Evolutionary conservation across 352 stramenopile genomes (phyloP).

Genomic region (Pythium sp.): DNA sequence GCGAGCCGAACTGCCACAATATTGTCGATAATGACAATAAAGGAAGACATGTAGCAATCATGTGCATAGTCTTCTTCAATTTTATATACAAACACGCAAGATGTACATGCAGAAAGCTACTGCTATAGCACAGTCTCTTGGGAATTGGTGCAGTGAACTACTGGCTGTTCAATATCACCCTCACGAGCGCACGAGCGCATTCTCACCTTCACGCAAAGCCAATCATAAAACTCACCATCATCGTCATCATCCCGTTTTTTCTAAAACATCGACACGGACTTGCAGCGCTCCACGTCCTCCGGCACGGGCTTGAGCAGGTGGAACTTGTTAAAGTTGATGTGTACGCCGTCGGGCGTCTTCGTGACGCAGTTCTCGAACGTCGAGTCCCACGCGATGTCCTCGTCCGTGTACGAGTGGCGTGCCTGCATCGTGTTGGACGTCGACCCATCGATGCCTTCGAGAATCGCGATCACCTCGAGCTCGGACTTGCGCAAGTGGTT

Average conservation of each 20-base stretch:
- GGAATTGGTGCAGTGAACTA: neutral
- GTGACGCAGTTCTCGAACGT: conserved; percentile 78
- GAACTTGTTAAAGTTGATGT: conserved; percentile 86
- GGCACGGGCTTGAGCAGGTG: conserved; percentile 67
- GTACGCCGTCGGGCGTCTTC: conserved; percentile 44
- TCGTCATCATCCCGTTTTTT: neutral
- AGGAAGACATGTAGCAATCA: neutral
- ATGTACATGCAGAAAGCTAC: neutral
- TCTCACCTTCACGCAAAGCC: neutral
- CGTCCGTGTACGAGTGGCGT: conserved; percentile 75
- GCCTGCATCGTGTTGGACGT: conserved; percentile 89
- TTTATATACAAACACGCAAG: neutral
- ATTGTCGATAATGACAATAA: neutral
- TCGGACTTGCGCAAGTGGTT: conserved; percentile 64
- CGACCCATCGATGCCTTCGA: conserved; percentile 82
- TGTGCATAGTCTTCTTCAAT: neutral
- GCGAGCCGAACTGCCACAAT: too few relatives aligned
- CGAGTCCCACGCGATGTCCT: conserved; percentile 79
- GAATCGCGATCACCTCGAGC: conserved; percentile 76
- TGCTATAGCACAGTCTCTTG: neutral
- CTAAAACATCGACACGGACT: conserved; percentile 22
- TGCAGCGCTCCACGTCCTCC: conserved; percentile 37
- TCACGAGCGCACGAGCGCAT: neutral
- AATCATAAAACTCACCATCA: neutral
- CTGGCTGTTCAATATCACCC: neutral